Base-by-base conservation (phyloP, 2,329 filamentous ascomycete genomes). In the Fusarium mundagurra region DNA sequence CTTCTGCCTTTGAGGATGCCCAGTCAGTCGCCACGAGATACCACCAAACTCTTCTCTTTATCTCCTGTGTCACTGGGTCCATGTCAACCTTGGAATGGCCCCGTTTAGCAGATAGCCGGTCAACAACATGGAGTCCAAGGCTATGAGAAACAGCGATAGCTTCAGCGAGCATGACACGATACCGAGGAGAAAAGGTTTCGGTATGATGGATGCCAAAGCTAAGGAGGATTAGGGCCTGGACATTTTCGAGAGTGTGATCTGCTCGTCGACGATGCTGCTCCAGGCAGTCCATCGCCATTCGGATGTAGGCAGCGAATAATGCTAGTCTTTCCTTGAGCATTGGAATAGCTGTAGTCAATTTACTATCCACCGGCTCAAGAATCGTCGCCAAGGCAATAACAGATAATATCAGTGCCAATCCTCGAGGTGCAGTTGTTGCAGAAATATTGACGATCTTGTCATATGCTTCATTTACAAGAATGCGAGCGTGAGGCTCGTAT, bases 241-340 rank as follows among this genome's bases (percentile, higher is more conserved):
- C 60, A 16, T 55, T 62, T 1, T 62, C 48, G 1, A 55, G 24
- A 13, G 60, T 38, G 16, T 57, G 48, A 20, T 45, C 38, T 2
- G 34, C 51, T 20, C 38, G 33, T 14, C 60, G 60, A 29, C 60
- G 60, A 27, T 62, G 60, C 4, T 62, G 60, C 18, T 62, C 60
- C 1, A 62, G 48, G 10, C 38, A 62, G 8, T 62, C 60, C 60
- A 62, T 55, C 2, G 48, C 36, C 48, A 31, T 44, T 16, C 60
- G 12, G 1, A 62, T 6, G 48, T 62, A 62, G 5, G 24, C 4
- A 12, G 60, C 60, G 7, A 33, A 44, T 9, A 62, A 3, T 1
- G 0, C 43, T 0, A 62, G 31, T 3, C 48, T 22, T 20, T 62
- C 31, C n/a, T 38, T 57, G 3, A 62, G 34, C 12, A 45, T 20